Evolutionary conservation across 768 basidiomycete species (phyloP), one percentile per base, ranked within the genome.

Genomic region (Lenzites betulinus): DNA sequence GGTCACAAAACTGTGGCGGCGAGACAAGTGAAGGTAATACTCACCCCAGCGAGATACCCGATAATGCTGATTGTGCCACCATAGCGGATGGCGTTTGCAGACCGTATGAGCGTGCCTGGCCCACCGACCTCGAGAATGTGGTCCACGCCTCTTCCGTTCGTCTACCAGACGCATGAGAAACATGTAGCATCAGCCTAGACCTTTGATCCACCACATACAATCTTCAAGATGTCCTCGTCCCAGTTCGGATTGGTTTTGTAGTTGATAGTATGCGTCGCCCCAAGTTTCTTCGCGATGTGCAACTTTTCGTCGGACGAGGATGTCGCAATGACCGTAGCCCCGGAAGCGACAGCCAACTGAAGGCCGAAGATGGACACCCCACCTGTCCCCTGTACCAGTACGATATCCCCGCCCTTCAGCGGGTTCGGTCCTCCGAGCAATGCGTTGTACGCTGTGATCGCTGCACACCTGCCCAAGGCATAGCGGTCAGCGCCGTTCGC

Each of bases 251-350:
- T 76, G 61, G 72, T 81, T 58, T 77, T 82, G 70, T 89, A 89
- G 74, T 89, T 87, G 74, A 89, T 85, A 20, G 81, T 64, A 54
- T 85, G 74, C 15, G 79, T 76, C 13, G 77, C 80, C 22, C 87
- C 85, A 20, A 86, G 78, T 44, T 77, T 77, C 46, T 75, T 71
- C 9, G 79, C 85, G 28, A 80, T 62, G 60, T 80, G 76, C 16
- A 88, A 76, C 65, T 90, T 90, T 48, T 79, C 77, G 64, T 88
- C 85, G 0, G 84, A 85, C 0, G 86, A 88, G 0, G 87, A 88
- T 0, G 87, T 89, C 26, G 79, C 78, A 64, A 90, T 87, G 58
- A 88, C 86, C 1, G 73, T 80, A 2, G 86, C 87, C 36, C 87
- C 87, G 8, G 83, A 77, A 2, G 84, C 82, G 43, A 85, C 78